Percentiles rank a stretch among this genome's conserved stretches.
phyloP scores from a whole-genome alignment of 2,329 filamentous ascomycete genomes.

The Cytospora leucostoma region DNA sequence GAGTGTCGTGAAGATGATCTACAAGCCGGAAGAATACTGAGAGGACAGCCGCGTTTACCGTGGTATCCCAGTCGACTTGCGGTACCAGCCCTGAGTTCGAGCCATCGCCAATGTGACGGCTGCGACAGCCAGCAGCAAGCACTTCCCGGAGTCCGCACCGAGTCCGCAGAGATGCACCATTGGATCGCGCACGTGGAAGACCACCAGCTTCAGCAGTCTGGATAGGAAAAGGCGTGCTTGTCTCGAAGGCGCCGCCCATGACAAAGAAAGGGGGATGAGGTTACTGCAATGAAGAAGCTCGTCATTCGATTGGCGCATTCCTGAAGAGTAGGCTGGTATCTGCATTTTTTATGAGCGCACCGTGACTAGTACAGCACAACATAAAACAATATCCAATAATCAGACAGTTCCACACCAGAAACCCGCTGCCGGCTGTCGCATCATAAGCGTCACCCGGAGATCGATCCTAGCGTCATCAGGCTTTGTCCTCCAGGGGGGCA shows the following conservation, averaged over 20 bases:
- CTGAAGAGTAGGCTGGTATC: not conserved
- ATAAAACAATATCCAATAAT: not conserved
- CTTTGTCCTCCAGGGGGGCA: too few species aligned
- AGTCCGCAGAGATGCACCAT: not conserved
- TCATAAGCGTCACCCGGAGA: not conserved
- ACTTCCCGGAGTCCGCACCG: too few species aligned
- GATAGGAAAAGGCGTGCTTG: not conserved
- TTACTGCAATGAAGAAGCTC: not conserved
- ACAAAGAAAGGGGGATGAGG: not conserved
- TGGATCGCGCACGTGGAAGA: not conserved
- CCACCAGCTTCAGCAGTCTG: not conserved
- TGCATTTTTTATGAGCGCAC: not conserved
- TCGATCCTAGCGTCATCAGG: not conserved
- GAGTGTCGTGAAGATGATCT: conserved; percentile 51
- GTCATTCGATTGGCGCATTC: not conserved
- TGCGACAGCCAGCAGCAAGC: not conserved
- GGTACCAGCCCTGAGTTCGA: not conserved
- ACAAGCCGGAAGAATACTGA: conserved; percentile 39
- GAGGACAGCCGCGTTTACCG: too few species aligned
- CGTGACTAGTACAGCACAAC: not conserved
- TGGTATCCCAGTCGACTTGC: not conserved
- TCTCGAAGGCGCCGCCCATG: not conserved
- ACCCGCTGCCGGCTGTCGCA: not conserved
- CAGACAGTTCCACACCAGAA: not conserved
- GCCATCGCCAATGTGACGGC: not conserved